Percentiles rank a stretch among this genome's conserved stretches.
Conservation (phyloP, 257 asterid genomes). For the Solanum dulcamara region DNA sequence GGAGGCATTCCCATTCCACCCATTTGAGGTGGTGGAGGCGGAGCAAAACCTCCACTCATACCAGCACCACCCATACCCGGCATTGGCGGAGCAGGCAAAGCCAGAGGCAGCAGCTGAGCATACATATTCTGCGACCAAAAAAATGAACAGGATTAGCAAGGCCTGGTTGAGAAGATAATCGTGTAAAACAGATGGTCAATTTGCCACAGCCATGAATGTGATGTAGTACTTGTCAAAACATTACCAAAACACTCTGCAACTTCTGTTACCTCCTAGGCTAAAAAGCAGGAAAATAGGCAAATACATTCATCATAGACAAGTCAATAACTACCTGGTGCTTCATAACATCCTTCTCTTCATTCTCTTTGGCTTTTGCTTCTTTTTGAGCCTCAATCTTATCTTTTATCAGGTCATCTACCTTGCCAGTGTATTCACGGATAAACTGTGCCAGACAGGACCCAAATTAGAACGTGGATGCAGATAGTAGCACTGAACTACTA, state of each 20-base stretch:
- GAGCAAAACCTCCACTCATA: conserved; percentile 59
- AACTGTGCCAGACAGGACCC: conserved; percentile 37
- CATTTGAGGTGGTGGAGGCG: conserved; percentile 53
- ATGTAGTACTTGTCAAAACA: background rate
- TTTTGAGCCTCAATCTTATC: conserved; percentile 69
- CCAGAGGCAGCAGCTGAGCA: conserved; percentile 96
- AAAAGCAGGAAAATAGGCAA: background rate
- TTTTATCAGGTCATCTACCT: conserved; percentile 87
- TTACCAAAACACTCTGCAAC: background rate
- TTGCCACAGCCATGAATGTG: background rate
- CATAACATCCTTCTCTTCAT: conserved; percentile 74
- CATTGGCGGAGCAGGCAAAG: conserved; percentile 99
- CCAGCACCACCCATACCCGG: conserved; percentile 60
- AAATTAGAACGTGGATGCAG: background rate
- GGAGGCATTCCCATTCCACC: conserved; percentile 94
- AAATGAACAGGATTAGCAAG: background rate
- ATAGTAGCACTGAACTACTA: background rate
- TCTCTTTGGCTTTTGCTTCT: conserved; percentile 73
- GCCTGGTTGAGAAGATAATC: background rate
- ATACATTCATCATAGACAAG: background rate
- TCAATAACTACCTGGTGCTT: conserved; percentile 66
- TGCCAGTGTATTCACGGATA: conserved; percentile 87
- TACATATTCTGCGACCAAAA: conserved; percentile 73
- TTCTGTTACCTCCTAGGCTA: background rate
- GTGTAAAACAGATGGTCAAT: background rate